phyloP scores from a whole-genome alignment of 129 eudicot species.

The Artemisia annua region DNA sequence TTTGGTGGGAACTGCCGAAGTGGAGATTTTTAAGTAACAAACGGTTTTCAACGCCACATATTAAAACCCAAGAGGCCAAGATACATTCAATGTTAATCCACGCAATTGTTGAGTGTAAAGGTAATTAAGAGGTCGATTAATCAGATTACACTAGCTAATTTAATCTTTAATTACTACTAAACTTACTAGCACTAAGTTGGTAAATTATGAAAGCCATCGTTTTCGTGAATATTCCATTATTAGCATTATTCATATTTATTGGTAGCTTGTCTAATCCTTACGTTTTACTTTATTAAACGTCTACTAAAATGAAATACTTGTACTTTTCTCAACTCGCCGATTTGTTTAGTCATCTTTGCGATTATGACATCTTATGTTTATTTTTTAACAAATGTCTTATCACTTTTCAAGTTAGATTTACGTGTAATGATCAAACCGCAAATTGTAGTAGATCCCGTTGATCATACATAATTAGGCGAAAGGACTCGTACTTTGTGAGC shows the following conservation, averaged over 20 bases:
- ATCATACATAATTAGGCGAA: too few relatives aligned
- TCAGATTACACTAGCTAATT: constrained; percentile 26
- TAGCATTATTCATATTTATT: background rate
- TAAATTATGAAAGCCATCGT: constrained; percentile 11
- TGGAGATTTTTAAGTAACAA: constrained; percentile 6
- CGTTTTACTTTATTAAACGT: too few relatives aligned
- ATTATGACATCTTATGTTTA: too few relatives aligned
- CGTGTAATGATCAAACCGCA: too few relatives aligned
- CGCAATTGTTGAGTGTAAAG: constrained; percentile 33
- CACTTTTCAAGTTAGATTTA: too few relatives aligned
- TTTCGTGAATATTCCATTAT: constrained; percentile 28
- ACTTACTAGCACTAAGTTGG: constrained; percentile 3
- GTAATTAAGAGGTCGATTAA: constrained; percentile 24
- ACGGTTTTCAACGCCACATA: constrained; percentile 30
- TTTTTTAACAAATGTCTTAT: too few relatives aligned
- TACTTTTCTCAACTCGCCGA: too few relatives aligned
- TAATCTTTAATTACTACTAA: constrained; percentile 13
- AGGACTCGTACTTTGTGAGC: too few relatives aligned
- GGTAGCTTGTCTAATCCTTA: too few relatives aligned
- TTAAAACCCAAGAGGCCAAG: constrained; percentile 12
- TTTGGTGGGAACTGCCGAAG: background rate
- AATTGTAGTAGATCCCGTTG: too few relatives aligned
- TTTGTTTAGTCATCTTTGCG: too few relatives aligned
- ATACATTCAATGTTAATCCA: constrained; percentile 23
- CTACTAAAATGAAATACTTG: too few relatives aligned